Evolutionary conservation across 2,329 filamentous ascomycete genomes (phyloP).

Genomic region (Xylaria sp.): DNA sequence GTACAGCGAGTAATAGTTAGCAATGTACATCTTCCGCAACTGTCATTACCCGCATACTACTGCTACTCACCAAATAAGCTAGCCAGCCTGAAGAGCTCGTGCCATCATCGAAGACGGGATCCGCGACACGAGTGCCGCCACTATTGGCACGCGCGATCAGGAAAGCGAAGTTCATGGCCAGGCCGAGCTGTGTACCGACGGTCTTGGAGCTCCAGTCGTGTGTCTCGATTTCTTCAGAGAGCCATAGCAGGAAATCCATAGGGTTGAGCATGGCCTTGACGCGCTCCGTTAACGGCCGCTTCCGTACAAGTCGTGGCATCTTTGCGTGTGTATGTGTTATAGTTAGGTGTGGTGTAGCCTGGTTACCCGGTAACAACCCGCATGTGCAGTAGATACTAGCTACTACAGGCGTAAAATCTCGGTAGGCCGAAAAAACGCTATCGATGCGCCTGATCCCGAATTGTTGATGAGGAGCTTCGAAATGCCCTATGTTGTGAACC

Average conservation of each 20-base stretch:
- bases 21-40: neutral
- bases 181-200: slow-evolving; percentile 79
- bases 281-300: slow-evolving; percentile 81
- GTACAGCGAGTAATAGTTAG: slow-evolving; percentile 34
- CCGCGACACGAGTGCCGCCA: slow-evolving; percentile 63
- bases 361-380: slow-evolving; percentile 10
- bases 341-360: slow-evolving; percentile 15
- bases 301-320: slow-evolving; percentile 84
- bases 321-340: slow-evolving; percentile 45
- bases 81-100: slow-evolving; percentile 71
- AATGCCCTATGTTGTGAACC: slow-evolving; percentile 21
- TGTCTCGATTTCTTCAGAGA: slow-evolving; percentile 92
- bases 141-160: slow-evolving; percentile 85
- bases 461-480: slow-evolving; percentile 12
- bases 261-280: slow-evolving; percentile 84
- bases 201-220: slow-evolving; percentile 88
- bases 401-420: slow-evolving; percentile 3
- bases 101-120: slow-evolving; percentile 88
- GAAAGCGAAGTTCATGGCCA: slow-evolving; percentile 82
- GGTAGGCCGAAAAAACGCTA: neutral
- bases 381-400: slow-evolving; percentile 2
- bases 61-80: slow-evolving; percentile 61
- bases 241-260: slow-evolving; percentile 88
- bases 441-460: neutral
- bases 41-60: neutral